Base-by-base conservation (phyloP, 2,329 filamentous ascomycete species). In the Scedosporium apiospermum region DNA sequence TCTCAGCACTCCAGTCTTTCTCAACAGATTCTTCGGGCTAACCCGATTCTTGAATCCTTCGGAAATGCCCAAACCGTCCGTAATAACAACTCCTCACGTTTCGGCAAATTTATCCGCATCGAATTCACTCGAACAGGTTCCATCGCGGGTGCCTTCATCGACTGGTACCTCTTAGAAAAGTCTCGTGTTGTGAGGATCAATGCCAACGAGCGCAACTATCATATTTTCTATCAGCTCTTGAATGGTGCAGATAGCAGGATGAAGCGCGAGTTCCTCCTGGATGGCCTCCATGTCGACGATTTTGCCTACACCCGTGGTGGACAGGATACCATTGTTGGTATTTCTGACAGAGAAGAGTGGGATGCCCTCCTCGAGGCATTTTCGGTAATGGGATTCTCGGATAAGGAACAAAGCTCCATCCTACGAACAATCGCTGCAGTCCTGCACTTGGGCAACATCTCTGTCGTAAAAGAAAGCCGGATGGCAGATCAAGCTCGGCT, bases 61-160 rank as follows among this genome's bases (percentile, higher is more conserved):
- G 96, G 96, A 65, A 99, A 99, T 71, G 95, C 95, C 1, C 96
- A 99, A 73, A 99, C 95, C 0, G 91, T 99, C 34, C 86, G 95
- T 62, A 99, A 99, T 74, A 95, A 99, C 77, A 99, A 99, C 73
- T 99, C 95, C 0, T 99, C 95, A 4, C 87, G 95, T 66, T 99
- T 99, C 70, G 95, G 95, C 71, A 99, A 99, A 74, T 99, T 99
- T 71, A 99, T 99, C 72, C 85, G 96, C 59, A 99, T 99, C 70
- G 92, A 97, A 72, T 97, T 99, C 75, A 91, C 87, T 41, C 84
- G 90, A 26, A 85, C 85, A 42, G 96, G 96, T 30, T 89, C 95
- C 62, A 99, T 99, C 67, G 90, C 90, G 3, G 96, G 96, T 42
- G 95, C 95, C 23, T 97, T 92, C 76, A 98, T 99, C 67, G 93